Evolutionary conservation across 331 rosid genomes (phyloP).

Genomic region (Quercus phellos): DNA sequence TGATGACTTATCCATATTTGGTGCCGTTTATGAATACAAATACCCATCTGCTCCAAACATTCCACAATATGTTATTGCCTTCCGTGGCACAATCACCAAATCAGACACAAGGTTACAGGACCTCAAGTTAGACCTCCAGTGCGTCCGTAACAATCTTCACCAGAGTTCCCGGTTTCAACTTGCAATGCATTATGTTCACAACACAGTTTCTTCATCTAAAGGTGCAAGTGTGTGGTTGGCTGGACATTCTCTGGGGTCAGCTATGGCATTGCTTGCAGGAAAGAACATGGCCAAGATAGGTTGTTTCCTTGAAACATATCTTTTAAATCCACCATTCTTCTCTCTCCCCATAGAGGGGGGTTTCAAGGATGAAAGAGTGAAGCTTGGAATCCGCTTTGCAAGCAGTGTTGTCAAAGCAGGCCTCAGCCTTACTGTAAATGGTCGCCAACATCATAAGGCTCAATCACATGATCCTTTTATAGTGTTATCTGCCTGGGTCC

Average conservation of each 20-base stretch:
- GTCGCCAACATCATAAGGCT: no score
- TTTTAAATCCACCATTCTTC: slow-evolving; percentile 32
- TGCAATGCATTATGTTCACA: slow-evolving; percentile 2
- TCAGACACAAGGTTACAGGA: slow-evolving; percentile 8
- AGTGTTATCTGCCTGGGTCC: slow-evolving; percentile 13
- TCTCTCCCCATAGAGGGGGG: slow-evolving; percentile 13
- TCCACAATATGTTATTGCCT: slow-evolving; percentile 28
- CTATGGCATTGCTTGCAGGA: slow-evolving; percentile 25
- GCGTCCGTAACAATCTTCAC: slow-evolving; percentile 13
- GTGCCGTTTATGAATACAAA: slow-evolving; percentile 16
- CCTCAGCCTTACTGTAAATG: slow-evolving; percentile 2
- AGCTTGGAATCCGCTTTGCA: slow-evolving; percentile 1
- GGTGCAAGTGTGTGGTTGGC: slow-evolving; percentile 29
- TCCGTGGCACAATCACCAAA: slow-evolving; percentile 18
- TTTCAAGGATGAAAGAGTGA: not conserved
- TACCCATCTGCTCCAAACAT: not conserved
- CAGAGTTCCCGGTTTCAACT: slow-evolving; percentile 1
- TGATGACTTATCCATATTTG: slow-evolving; percentile 10
- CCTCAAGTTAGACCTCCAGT: slow-evolving; percentile 2
- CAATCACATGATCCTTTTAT: slow-evolving; percentile 1
- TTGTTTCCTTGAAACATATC: slow-evolving; percentile 8
- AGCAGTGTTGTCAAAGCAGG: slow-evolving; percentile 16
- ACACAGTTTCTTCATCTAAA: not conserved
- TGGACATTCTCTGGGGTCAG: slow-evolving; percentile 35
- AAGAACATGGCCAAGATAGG: slow-evolving; percentile 27